A percentile compares a stretch with the other conserved stretches of the same genome.
These are phyloP conservation scores for Podaxis pistillaris DNA, from an alignment of 768 basidiomycete species.

Conservation along the genomic window DNA sequence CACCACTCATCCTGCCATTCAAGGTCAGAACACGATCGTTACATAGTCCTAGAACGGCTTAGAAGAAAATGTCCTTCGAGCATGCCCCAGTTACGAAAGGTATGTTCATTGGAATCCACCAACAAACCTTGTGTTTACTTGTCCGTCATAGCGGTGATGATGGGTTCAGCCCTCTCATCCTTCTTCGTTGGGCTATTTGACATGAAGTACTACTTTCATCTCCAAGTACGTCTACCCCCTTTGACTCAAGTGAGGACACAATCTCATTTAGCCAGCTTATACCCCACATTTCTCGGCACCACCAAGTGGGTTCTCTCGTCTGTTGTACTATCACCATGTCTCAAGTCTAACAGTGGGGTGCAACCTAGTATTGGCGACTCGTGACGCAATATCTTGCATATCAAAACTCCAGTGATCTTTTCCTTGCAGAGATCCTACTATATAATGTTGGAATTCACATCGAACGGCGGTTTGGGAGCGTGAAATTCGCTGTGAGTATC, in stretches of 20 bases:
- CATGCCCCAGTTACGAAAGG: conserved; percentile 85
- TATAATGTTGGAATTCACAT: conserved; percentile 70
- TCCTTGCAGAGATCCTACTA: conserved; percentile 71
- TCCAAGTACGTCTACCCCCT: conserved; percentile 54
- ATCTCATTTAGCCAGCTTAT: conserved; percentile 50
- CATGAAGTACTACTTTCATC: conserved; percentile 83
- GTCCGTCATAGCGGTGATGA: conserved; percentile 64
- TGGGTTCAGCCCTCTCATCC: conserved; percentile 68
- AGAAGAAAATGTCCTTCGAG: conserved; percentile 66
- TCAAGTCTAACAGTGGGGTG: conserved; percentile 27
- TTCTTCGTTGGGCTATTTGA: conserved; percentile 77
- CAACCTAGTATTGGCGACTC: conserved; percentile 81
- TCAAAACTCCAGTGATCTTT: conserved; percentile 82
- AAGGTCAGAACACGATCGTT: too few relatives aligned
- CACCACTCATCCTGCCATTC: too few relatives aligned
- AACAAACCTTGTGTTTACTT: not conserved
- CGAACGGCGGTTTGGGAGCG: conserved; percentile 83
- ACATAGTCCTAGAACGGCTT: too few relatives aligned
- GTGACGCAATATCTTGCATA: conserved; percentile 72
- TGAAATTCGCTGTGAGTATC: conserved; percentile 77
- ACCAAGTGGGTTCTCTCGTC: conserved; percentile 58
- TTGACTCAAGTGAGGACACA: conserved; percentile 16
- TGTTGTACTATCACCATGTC: conserved; percentile 17
- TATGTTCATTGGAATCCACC: conserved; percentile 22
- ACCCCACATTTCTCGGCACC: conserved; percentile 86